A percentile compares a stretch with the other conserved stretches of the same genome.
phyloP scores from a whole-genome alignment of 1,139 yeast species.

The Pichia sp. region DNA sequence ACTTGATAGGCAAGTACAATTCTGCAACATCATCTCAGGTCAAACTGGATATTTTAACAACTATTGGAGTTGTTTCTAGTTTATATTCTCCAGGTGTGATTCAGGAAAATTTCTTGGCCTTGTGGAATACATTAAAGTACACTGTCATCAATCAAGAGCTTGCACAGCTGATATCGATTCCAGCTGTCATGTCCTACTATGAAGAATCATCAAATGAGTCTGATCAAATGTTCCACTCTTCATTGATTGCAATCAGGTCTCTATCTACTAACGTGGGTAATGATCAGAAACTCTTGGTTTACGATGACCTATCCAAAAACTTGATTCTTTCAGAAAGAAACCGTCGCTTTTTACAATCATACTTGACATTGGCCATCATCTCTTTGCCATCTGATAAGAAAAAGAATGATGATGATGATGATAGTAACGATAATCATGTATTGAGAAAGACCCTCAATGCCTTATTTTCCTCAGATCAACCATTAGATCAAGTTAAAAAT shows the following conservation, averaged over 20 bases:
- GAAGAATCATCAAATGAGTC: slow-evolving; percentile 15
- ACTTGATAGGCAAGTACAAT: slow-evolving; percentile 75
- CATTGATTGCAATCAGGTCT: slow-evolving; percentile 18
- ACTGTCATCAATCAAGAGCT: slow-evolving; percentile 75
- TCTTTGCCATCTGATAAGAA: slow-evolving; percentile 33
- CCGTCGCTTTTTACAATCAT: slow-evolving; percentile 51
- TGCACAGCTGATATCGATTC: slow-evolving; percentile 33
- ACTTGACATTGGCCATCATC: slow-evolving; percentile 53
- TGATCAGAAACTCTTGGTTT: slow-evolving; percentile 34
- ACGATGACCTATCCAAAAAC: slow-evolving; percentile 53
- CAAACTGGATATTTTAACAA: slow-evolving; percentile 68
- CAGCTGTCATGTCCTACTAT: slow-evolving; percentile 36
- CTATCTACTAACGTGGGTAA: slow-evolving; percentile 9
- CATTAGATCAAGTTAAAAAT: slow-evolving; percentile 13
- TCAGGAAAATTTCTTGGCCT: slow-evolving; percentile 57
- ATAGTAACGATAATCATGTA: slow-evolving; percentile 43
- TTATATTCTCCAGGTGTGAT: slow-evolving; percentile 46
- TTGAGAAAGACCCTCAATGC: slow-evolving; percentile 37
- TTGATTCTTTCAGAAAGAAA: slow-evolving; percentile 48
- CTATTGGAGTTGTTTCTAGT: slow-evolving; percentile 55
- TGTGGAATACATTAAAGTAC: slow-evolving; percentile 87
- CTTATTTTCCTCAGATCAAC: slow-evolving; percentile 13
- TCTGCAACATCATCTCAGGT: slow-evolving; percentile 70
- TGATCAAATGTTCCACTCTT: slow-evolving; percentile 14
- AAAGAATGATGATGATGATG: slow-evolving; percentile 30